Evolutionary conservation across 306 rosid genomes (phyloP).

Genomic region (Sesbania bispinosa): DNA sequence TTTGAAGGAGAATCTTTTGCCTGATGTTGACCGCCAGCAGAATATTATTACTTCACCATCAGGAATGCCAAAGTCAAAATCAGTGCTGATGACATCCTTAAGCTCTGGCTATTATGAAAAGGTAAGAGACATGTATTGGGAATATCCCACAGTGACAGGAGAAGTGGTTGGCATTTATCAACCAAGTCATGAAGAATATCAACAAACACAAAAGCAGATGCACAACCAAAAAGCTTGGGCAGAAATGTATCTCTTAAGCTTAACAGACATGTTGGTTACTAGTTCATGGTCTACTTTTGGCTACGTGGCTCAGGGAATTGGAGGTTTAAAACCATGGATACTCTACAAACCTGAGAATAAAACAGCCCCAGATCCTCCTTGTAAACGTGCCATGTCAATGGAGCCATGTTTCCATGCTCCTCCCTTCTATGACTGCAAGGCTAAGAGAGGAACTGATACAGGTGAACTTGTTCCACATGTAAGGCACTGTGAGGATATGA

Average conservation of each 20-base stretch:
- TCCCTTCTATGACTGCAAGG: constrained; percentile 76
- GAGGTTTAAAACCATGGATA: constrained; percentile 74
- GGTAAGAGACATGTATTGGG: constrained; percentile 68
- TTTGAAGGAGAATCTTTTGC: constrained; percentile 49
- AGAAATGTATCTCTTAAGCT: constrained; percentile 66
- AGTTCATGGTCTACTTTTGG: constrained; percentile 89
- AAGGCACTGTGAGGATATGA: constrained; percentile 80
- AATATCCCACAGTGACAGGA: constrained; percentile 56
- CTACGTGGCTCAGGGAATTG: constrained; percentile 73
- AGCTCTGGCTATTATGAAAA: constrained; percentile 59
- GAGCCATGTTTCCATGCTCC: constrained; percentile 86
- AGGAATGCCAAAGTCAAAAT: constrained; percentile 41
- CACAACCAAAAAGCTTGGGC: constrained; percentile 73
- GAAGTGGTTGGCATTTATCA: constrained; percentile 58
- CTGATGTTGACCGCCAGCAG: constrained; percentile 38
- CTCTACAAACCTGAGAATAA: constrained; percentile 63
- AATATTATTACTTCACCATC: constrained; percentile 25
- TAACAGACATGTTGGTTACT: constrained; percentile 57
- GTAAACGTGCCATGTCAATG: constrained; percentile 67
- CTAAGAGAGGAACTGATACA: constrained; percentile 60
- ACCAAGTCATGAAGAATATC: constrained; percentile 76
- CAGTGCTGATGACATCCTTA: constrained; percentile 62
- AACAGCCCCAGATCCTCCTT: constrained; percentile 58
- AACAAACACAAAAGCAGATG: constrained; percentile 60
- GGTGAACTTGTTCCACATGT: constrained; percentile 64